Evolutionary conservation across 495 filamentous ascomycete species (phyloP).

Genomic region (Hypoxylon rickii): DNA sequence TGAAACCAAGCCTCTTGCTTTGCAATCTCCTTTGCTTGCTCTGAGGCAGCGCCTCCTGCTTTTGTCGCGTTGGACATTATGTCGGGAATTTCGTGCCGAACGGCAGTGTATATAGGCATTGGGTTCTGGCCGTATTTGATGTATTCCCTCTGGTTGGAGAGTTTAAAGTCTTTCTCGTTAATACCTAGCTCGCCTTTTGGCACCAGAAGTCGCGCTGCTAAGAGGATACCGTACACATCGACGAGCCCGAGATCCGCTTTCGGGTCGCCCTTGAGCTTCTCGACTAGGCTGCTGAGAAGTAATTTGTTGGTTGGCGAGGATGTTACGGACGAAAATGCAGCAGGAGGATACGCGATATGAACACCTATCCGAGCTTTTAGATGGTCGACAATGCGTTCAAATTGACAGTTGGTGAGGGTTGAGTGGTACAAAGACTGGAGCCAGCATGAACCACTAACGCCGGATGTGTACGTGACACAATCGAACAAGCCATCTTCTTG

Average conservation of each 20-base stretch:
- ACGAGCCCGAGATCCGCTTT: conserved; percentile 85
- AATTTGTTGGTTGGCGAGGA: conserved; percentile 90
- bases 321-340: conserved; percentile 74
- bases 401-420: conserved; percentile 67
- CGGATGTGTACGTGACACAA: conserved; percentile 91
- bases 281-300: conserved; percentile 83
- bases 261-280: conserved; percentile 84
- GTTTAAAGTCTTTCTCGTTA: conserved; percentile 76
- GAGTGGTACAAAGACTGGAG: conserved; percentile 88
- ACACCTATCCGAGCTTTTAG: conserved; percentile 80
- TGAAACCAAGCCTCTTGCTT: conserved; percentile 89
- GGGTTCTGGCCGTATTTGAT: conserved; percentile 77
- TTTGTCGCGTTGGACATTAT: conserved; percentile 49
- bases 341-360: conserved; percentile 90
- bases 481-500: conserved; percentile 87
- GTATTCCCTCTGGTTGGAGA: conserved; percentile 79
- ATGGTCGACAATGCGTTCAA: conserved; percentile 74
- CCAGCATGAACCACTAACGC: conserved; percentile 96
- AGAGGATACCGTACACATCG: conserved; percentile 84
- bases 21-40: conserved; percentile 64
- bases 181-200: conserved; percentile 81
- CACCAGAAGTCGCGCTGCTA: conserved; percentile 82
- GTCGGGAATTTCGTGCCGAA: conserved; percentile 92
- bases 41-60: conserved; percentile 47
- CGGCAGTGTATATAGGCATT: conserved; percentile 91